Evolutionary conservation across 805 yeast species (phyloP).

Genomic region (Saccharomycopsis sp.): DNA sequence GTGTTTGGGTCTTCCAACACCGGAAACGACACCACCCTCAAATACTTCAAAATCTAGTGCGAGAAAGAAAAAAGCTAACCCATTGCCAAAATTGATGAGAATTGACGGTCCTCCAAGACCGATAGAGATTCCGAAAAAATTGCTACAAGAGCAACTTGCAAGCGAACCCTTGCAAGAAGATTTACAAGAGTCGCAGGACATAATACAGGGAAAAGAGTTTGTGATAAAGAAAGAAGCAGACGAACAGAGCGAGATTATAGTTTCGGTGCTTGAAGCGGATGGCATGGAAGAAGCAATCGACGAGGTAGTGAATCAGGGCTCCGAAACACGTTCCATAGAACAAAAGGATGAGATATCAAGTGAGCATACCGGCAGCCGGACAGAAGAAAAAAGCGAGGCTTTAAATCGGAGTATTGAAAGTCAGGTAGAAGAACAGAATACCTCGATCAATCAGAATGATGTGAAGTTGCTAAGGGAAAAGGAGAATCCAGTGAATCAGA

Average conservation of each 20-base stretch:
- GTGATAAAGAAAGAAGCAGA: neutral
- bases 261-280: no score
- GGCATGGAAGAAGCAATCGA: neutral
- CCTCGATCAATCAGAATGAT: no score
- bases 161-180: neutral
- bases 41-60: neutral
- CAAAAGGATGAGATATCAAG: no score
- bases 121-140: slow-evolving; percentile 14
- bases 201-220: neutral
- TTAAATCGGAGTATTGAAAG: no score
- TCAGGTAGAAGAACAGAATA: no score
- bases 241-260: no score
- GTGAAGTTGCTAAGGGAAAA: neutral
- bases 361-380: no score
- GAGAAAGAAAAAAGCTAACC: neutral
- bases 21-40: neutral
- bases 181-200: neutral
- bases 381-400: no score
- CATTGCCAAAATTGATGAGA: slow-evolving; percentile 15
- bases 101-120: slow-evolving; percentile 20
- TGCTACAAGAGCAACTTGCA: neutral
- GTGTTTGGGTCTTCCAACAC: neutral
- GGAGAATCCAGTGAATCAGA: neutral
- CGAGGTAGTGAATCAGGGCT: neutral
- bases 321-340: neutral